These are phyloP conservation scores for Botrytis galanthina DNA, from an alignment of 2,329 filamentous ascomycete species.

Conservation along the genomic window DNA sequence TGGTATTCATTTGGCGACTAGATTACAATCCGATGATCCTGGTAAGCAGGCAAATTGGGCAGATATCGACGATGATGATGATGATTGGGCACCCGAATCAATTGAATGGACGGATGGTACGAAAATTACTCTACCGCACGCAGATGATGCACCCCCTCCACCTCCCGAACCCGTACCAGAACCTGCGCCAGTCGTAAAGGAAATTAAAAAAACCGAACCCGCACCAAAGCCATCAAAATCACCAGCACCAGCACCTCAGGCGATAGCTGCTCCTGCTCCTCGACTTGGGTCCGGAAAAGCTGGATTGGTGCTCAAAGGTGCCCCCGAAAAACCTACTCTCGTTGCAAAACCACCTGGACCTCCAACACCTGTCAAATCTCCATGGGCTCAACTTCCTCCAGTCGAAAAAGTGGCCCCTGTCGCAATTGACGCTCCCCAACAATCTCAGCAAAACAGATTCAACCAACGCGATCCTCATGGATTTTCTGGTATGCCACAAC, in stretches of 20 bases:
- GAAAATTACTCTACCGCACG: constrained; percentile 70
- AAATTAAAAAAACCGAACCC: constrained; percentile 28
- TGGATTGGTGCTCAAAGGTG: constrained; percentile 64
- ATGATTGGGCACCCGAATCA: constrained; percentile 81
- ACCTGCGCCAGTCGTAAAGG: constrained; percentile 31
- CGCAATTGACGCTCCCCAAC: constrained; percentile 52
- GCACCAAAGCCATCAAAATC: constrained; percentile 34
- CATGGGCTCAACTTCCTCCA: constrained; percentile 84
- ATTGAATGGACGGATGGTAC: constrained; percentile 89
- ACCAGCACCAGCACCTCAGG: constrained; percentile 37
- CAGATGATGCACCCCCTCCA: constrained; percentile 48
- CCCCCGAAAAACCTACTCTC: constrained; percentile 67
- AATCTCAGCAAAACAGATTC: constrained; percentile 46
- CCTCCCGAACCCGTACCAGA: constrained; percentile 33
- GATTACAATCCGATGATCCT: constrained; percentile 71
- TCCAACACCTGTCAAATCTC: constrained; percentile 76
- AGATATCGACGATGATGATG: constrained; percentile 84
- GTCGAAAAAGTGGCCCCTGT: constrained; percentile 77
- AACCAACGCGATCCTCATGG: constrained; percentile 55
- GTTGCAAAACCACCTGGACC: constrained; percentile 68
- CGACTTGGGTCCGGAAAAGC: constrained; percentile 45
- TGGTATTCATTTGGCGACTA: constrained; percentile 79
- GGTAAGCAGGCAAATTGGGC: constrained; percentile 82
- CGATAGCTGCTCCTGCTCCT: constrained; percentile 34
- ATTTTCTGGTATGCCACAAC: constrained; percentile 53